Conservation (phyloP, 768 basidiomycete species). For the Naganishia friedmannii region DNA sequence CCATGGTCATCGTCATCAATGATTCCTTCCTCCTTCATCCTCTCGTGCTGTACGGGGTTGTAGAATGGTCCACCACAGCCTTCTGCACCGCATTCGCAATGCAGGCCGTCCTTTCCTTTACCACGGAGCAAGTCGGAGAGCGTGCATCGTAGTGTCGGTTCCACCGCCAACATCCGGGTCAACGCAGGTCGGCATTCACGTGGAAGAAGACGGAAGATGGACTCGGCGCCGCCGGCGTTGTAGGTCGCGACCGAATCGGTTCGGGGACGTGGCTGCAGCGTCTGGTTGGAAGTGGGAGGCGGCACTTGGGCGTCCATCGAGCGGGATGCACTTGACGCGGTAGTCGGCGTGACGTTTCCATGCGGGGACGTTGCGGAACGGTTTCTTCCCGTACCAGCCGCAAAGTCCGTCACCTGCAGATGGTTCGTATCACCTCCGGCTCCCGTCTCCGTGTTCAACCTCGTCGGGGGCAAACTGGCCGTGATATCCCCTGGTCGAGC, state of each 20-base stretch:
- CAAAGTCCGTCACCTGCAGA: neutral
- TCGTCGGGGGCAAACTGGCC: conserved; percentile 57
- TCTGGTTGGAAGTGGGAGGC: conserved; percentile 11
- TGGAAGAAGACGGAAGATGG: conserved; percentile 91
- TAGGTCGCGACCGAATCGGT: conserved; percentile 56
- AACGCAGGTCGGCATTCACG: conserved; percentile 86
- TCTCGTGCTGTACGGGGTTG: conserved; percentile 46
- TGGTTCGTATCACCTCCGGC: conserved; percentile 9
- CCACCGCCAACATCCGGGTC: conserved; percentile 88
- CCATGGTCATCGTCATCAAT: conserved; percentile 61
- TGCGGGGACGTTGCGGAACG: conserved; percentile 26
- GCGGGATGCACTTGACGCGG: neutral
- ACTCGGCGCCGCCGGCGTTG: conserved; percentile 73
- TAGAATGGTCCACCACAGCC: conserved; percentile 55
- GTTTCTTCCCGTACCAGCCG: neutral
- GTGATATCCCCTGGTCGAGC: conserved; percentile 74
- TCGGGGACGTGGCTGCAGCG: conserved; percentile 19
- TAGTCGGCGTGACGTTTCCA: neutral
- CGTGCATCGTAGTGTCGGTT: conserved; percentile 83
- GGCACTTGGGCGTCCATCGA: conserved; percentile 14
- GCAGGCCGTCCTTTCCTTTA: conserved; percentile 68
- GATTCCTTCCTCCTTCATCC: conserved; percentile 23
- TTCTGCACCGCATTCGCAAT: conserved; percentile 69
- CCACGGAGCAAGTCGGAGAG: conserved; percentile 86
- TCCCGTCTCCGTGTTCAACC: conserved; percentile 35